phyloP scores from a whole-genome alignment of 177 flowering plant genomes.

The Telopea speciosissima region DNA sequence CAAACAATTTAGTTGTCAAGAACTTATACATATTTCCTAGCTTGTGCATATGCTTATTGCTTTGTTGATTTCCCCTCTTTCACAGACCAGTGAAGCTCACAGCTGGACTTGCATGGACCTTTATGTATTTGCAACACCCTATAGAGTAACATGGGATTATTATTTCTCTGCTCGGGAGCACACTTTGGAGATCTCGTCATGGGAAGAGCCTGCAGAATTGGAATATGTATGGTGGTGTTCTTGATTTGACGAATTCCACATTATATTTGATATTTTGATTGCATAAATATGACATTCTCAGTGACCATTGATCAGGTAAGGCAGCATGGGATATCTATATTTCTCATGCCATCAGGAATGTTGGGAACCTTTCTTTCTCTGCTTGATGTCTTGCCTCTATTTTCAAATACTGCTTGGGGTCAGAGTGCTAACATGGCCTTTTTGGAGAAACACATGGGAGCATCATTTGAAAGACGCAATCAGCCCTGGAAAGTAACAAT shows the following conservation, averaged over 20 bases:
- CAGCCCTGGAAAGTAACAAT: conserved; percentile 84
- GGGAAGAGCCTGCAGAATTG: conserved; percentile 78
- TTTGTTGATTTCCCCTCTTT: background rate
- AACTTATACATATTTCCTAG: background rate
- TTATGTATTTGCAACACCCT: conserved; percentile 95
- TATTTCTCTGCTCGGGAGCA: conserved; percentile 79
- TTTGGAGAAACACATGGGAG: conserved; percentile 86
- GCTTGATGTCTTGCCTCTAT: conserved; percentile 93
- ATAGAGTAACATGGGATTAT: conserved; percentile 95
- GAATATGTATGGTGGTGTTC: conserved; percentile 70
- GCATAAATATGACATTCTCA: no score
- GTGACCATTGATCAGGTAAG: conserved; percentile 51
- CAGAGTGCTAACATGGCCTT: conserved; percentile 81
- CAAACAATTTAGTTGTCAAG: no score
- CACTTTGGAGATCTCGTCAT: conserved; percentile 66
- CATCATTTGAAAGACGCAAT: conserved; percentile 70
- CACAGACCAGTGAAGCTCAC: conserved; percentile 70
- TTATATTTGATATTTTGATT: no score
- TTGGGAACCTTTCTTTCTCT: conserved; percentile 83
- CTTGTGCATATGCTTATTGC: background rate
- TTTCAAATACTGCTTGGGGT: conserved; percentile 92
- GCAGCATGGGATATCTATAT: conserved; percentile 72
- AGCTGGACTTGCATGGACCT: conserved; percentile 99
- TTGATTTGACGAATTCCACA: background rate
- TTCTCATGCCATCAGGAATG: conserved; percentile 98